Base-by-base conservation (phyloP, 2,329 filamentous ascomycete genomes). In the Rhynchosporium secalis region DNA sequence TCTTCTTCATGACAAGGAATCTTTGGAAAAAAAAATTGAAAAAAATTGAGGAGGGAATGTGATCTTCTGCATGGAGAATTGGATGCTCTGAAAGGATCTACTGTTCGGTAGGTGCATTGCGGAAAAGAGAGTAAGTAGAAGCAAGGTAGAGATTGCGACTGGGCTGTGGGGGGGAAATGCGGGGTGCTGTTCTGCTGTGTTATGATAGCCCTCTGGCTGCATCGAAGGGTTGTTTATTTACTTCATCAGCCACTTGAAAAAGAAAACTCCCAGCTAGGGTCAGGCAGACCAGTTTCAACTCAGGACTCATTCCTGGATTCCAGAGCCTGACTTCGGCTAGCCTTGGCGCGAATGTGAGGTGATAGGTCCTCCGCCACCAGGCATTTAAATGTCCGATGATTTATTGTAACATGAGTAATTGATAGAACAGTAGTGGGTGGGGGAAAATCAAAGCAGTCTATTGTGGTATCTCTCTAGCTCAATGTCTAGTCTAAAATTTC, bases 401-500 rank as follows among this genome's bases (percentile, higher is more conserved):
- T 4, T 5, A n/a, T 47, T 5, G 45, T 29, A 20, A 8, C 12
- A 3, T 47, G 20, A 10, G 45, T 26, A 29, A 9, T 51, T 28
- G 47, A 26, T 36, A 51, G 33, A 12, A 15, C 29, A 5, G 29
- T 10, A 3, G 38, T 10, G 8, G 6, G 9, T 41, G 43, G 41
- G 20, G 20, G 13, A 43, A 29, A 43, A 43, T 29, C 12, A 56
- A 31, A n/a, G 43, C n/a, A 36, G 20, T 62, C 55, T 62, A 62
- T 58, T 62, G 31, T 62, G 60, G 60, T 62, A 62, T 62, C 60
- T 62, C 46, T 58, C 40, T 62, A 62, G 46, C 40, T 60, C 58
- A 55, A 60, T 55, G 48, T 58, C 45, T 62, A 55, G 60, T 55
- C 3, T 48, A 58, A 54, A 4, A n/a, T 20, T 20, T 15, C 28